These are phyloP conservation scores for Casuarina cunninghamiana DNA, from an alignment of 306 rosid species.

Conservation along the genomic window DNA sequence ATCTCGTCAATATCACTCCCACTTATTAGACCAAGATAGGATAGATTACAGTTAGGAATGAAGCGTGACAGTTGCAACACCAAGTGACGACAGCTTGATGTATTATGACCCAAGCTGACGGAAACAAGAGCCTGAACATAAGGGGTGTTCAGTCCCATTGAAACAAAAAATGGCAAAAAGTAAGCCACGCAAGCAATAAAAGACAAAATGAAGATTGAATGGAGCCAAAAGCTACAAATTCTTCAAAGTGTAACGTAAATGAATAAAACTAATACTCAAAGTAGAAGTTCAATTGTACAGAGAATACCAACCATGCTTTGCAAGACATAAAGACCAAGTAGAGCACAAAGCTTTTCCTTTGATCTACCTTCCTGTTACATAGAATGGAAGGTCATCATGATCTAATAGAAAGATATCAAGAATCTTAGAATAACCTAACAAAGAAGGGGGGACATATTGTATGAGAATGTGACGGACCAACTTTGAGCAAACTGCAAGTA, in stretches of 20 bases:
- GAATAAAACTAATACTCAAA: not conserved
- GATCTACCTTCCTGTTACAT: constrained; percentile 53
- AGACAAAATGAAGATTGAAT: not conserved
- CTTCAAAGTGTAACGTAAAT: not conserved
- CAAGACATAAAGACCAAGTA: constrained; percentile 74
- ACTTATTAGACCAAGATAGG: constrained; percentile 66
- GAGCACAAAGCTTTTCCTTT: constrained; percentile 57
- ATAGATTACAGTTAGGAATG: constrained; percentile 70
- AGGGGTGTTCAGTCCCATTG: constrained; percentile 3
- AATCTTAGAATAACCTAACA: constrained; percentile 19
- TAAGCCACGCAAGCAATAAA: not conserved
- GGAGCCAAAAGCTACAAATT: not conserved
- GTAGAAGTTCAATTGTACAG: constrained; percentile 7
- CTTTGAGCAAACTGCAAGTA: constrained; percentile 55
- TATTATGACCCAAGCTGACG: constrained; percentile 44
- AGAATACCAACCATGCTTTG: constrained; percentile 64
- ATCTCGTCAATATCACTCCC: constrained; percentile 55
- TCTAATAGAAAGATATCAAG: constrained; percentile 20
- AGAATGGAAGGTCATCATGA: constrained; percentile 21
- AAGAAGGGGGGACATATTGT: constrained; percentile 10
- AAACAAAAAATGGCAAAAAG: not conserved
- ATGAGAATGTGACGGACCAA: constrained; percentile 54
- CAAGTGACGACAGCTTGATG: constrained; percentile 42
- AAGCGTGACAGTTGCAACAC: constrained; percentile 55
- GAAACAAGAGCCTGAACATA: constrained; percentile 73